Base-by-base conservation (phyloP, 2,329 filamentous ascomycete species). In the Colletotrichum sp. region DNA sequence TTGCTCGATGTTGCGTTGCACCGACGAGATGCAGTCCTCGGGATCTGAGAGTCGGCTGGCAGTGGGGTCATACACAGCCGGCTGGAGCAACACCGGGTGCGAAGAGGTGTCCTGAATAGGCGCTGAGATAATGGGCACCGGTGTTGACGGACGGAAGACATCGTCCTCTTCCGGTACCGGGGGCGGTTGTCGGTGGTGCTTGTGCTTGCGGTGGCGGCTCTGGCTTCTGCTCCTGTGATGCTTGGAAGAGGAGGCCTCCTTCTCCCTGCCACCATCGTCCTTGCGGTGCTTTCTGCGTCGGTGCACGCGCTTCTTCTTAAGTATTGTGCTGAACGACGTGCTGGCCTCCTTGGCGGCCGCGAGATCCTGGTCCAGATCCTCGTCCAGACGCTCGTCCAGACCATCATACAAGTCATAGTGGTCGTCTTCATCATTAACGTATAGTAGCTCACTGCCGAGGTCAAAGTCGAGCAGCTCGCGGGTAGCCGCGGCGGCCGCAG, bases 1-100 rank as follows among this genome's bases (percentile, higher is more conserved):
- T 73, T 88, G 87, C 76, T 88, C 86, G 55, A 90, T 83, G 78
- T 90, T 88, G 76, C 90, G 89, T 80, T 91, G 90, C 34, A 91
- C 87, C 3, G 89, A 85, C 16, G 88, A 87, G 73, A 92, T 88
- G 64, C 87, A 86, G 70, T 85, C 85, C 75, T 87, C 83, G 16
- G 77, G 77, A n/a, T 47, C 73, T 24, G 61, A 29, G 31, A 68
- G 73, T 24, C 66, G 72, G 34, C 77, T 73, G 31, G 76, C 76
- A 47, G 43, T 69, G 34, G 90, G 88, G 76, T 90, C 84, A 79
- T 92, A 92, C 38, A 89, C 87, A 15, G 88, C 88, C 3, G 90
- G 89, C 77, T 90, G 89, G 11, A 92, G 84, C 21, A 89, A 80
- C 31, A 89, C 84, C 3, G 88, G 88, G 70, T 87, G 85, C 12